Evolutionary conservation across 2,329 filamentous ascomycete species (phyloP).

Genomic region (Mycosphaerella sp.): DNA sequence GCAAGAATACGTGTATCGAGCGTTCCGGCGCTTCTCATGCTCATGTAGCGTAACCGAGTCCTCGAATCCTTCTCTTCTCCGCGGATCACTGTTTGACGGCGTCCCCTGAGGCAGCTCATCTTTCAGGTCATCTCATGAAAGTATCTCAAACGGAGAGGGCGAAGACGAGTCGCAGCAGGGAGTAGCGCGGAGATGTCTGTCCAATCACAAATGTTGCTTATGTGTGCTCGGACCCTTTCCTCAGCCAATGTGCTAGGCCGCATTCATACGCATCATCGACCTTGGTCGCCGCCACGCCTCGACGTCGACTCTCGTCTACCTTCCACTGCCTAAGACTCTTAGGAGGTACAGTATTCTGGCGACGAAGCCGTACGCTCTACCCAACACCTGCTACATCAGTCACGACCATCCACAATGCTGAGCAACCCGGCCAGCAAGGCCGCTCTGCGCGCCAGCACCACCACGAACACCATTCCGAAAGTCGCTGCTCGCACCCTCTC

Average conservation of each 20-base stretch:
- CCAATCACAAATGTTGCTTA: background rate
- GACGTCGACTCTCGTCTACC: no score
- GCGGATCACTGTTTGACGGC: no score
- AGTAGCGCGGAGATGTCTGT: no score
- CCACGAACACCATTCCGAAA: conserved; percentile 23
- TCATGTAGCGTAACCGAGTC: no score
- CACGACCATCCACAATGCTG: conserved; percentile 25
- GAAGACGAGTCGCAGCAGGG: no score
- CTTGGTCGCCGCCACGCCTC: background rate
- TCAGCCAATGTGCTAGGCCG: background rate
- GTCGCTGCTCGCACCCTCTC: conserved; percentile 31
- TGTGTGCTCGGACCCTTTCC: background rate
- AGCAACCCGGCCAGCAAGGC: conserved; percentile 29
- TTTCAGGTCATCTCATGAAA: no score
- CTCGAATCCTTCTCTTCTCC: no score
- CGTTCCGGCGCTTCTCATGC: no score
- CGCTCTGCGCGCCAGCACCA: conserved; percentile 27
- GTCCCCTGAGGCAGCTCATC: no score
- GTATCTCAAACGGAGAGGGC: no score
- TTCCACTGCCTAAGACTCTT: background rate
- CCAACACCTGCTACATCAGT: conserved; percentile 4
- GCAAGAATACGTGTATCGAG: no score
- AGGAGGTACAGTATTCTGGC: conserved; percentile 18
- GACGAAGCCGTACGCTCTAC: conserved; percentile 22
- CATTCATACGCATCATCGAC: background rate